A percentile compares a stretch with the other conserved stretches of the same genome.
These are phyloP conservation scores for Meripilus lineatus DNA, from an alignment of 1,284 basidiomycete species.

Conservation along the genomic window DNA sequence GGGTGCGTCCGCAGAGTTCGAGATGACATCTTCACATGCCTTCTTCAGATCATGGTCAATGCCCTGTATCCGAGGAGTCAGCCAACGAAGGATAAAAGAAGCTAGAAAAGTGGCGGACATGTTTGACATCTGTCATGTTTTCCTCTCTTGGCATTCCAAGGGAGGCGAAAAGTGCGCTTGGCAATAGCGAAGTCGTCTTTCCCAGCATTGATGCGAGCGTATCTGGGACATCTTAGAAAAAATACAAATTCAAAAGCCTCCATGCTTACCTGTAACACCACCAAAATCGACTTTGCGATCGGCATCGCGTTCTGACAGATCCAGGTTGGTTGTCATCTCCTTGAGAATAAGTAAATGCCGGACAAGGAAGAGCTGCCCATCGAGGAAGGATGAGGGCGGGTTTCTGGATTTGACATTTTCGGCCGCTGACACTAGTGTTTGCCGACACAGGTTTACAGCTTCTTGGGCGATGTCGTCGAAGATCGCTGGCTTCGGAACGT, in stretches of 20 bases:
- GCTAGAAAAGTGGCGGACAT: conserved; percentile 38
- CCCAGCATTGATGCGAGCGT: conserved; percentile 70
- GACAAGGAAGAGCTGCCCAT: conserved; percentile 81
- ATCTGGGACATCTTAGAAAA: conserved; percentile 39
- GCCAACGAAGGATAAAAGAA: conserved; percentile 4
- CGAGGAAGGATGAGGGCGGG: conserved; percentile 44
- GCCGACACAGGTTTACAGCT: conserved; percentile 75
- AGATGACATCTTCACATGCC: conserved; percentile 80
- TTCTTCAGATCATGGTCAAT: conserved; percentile 81
- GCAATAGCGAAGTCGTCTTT: conserved; percentile 67
- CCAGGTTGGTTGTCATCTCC: conserved; percentile 78
- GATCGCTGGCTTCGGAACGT: conserved; percentile 63
- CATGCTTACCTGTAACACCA: conserved; percentile 47
- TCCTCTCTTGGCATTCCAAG: conserved; percentile 60
- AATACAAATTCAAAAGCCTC: conserved; percentile 5
- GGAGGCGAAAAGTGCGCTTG: conserved; percentile 60
- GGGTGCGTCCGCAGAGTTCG: conserved; percentile 48
- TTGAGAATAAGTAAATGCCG: conserved; percentile 89
- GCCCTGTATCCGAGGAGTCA: no score
- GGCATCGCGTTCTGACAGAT: conserved; percentile 48
- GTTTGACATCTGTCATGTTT: conserved; percentile 56
- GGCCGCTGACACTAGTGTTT: conserved; percentile 71
- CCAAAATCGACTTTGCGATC: conserved; percentile 33
- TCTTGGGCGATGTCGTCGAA: conserved; percentile 94
- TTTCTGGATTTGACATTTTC: conserved; percentile 54